These are phyloP conservation scores for Dalbergia cochinchinensis DNA, from an alignment of 306 rosid genomes.

Conservation along the genomic window DNA sequence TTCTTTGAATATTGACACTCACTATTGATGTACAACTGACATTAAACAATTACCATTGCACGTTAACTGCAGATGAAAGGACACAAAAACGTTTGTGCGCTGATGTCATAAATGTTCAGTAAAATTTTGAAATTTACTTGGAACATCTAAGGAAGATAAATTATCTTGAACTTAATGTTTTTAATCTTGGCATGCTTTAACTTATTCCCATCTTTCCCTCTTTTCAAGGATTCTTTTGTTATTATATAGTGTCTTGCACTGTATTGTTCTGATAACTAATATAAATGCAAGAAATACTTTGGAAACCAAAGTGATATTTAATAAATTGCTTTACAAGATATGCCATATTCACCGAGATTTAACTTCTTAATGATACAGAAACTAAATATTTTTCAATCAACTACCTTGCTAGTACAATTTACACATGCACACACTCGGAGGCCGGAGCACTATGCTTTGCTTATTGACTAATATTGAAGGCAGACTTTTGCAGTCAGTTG, in stretches of 20 bases:
- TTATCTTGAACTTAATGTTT: too few relatives aligned
- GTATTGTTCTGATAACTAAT: constrained; percentile 13
- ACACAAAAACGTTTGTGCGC: too few relatives aligned
- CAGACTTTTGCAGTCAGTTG: too few relatives aligned
- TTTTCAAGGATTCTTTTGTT: not conserved
- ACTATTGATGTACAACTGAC: not conserved
- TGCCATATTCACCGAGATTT: not conserved
- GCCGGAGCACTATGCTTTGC: not conserved
- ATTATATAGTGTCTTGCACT: not conserved
- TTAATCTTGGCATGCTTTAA: not conserved
- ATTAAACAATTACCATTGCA: not conserved
- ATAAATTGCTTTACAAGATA: constrained; percentile 7
- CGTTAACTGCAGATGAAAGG: too few relatives aligned
- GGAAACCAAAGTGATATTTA: not conserved
- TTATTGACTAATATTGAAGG: not conserved
- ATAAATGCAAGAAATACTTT: not conserved
- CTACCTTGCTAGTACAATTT: not conserved
- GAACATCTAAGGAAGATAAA: too few relatives aligned
- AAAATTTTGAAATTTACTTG: too few relatives aligned
- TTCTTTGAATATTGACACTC: not conserved
- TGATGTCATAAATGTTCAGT: too few relatives aligned
- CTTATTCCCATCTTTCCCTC: constrained; percentile 2
- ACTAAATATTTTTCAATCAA: not conserved
- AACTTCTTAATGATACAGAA: not conserved
- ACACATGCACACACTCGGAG: not conserved